These are phyloP conservation scores for Kwoniella bestiolae DNA, from an alignment of 768 basidiomycete genomes.

Conservation along the genomic window DNA sequence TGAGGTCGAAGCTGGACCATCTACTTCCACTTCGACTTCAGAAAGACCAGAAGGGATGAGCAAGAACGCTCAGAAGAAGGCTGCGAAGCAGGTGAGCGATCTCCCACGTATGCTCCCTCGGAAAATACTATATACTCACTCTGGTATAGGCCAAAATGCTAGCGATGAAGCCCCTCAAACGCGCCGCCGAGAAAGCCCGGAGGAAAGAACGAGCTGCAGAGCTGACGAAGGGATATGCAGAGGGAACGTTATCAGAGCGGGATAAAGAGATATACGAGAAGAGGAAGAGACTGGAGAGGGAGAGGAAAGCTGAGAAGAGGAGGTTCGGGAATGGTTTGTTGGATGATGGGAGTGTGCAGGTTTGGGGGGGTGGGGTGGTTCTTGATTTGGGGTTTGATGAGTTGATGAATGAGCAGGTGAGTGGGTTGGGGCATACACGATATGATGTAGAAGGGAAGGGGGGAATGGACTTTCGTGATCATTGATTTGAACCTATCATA, in stretches of 20 bases:
- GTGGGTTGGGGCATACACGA: slow-evolving; percentile 34
- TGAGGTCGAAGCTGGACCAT: slow-evolving; percentile 15
- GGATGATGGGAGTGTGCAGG: slow-evolving; percentile 57
- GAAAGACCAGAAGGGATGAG: slow-evolving; percentile 29
- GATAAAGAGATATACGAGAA: slow-evolving; percentile 49
- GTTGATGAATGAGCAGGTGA: slow-evolving; percentile 88
- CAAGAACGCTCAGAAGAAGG: slow-evolving; percentile 52
- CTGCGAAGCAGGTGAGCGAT: slow-evolving; percentile 45
- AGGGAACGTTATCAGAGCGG: slow-evolving; percentile 37
- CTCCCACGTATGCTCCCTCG: no score
- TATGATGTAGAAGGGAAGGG: neutral
- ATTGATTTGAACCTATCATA: no score
- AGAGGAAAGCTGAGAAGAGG: slow-evolving; percentile 30
- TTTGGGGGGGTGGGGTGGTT: slow-evolving; percentile 54
- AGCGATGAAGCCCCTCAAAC: slow-evolving; percentile 35
- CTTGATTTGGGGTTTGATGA: slow-evolving; percentile 92
- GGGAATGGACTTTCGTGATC: no score
- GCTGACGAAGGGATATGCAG: slow-evolving; percentile 29
- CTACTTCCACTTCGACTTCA: neutral
- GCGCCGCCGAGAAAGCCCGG: slow-evolving; percentile 33
- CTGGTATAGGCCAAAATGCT: slow-evolving; percentile 31
- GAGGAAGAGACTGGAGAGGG: slow-evolving; percentile 40
- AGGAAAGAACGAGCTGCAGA: slow-evolving; percentile 24
- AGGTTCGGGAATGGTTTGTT: slow-evolving; percentile 65
- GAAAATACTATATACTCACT: no score